Conservation (phyloP, 2,329 filamentous ascomycete genomes). For the Zalaria obscura region DNA sequence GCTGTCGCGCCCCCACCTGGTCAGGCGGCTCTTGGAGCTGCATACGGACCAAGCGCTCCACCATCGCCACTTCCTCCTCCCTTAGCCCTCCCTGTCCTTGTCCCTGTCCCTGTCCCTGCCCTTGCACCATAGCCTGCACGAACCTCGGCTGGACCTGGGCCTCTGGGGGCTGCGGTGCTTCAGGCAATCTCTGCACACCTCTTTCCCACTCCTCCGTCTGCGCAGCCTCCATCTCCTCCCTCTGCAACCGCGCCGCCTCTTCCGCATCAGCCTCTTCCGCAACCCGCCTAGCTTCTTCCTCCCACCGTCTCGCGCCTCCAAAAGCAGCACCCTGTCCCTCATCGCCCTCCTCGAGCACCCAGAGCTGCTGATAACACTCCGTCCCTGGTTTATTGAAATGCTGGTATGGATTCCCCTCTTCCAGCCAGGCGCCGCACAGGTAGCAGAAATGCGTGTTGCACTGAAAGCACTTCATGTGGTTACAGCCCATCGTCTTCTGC, state of each 20-base stretch:
- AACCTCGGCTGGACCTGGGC: constrained; percentile 8
- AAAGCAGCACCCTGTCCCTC: constrained; percentile 30
- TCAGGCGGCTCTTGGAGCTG: not conserved
- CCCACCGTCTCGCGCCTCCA: constrained; percentile 26
- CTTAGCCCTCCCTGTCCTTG: too few species aligned
- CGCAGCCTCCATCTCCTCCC: constrained; percentile 20
- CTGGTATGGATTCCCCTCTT: constrained; percentile 65
- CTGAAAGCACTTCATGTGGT: constrained; percentile 88
- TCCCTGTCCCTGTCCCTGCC: too few species aligned
- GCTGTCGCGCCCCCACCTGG: not conserved
- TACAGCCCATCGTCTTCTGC: constrained; percentile 88
- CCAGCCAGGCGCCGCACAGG: constrained; percentile 77
- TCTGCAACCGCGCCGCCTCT: constrained; percentile 17
- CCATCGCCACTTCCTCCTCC: too few species aligned
- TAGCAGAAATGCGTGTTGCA: constrained; percentile 94
- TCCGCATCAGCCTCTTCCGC: constrained; percentile 17
- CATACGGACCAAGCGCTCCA: not conserved
- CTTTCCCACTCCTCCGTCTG: constrained; percentile 19
- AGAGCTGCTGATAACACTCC: constrained; percentile 68
- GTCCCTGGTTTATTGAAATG: constrained; percentile 69
- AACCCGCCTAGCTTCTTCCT: constrained; percentile 24
- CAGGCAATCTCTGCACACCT: not conserved
- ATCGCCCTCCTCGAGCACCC: constrained; percentile 80
- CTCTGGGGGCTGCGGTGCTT: constrained; percentile 5
- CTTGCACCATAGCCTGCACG: not conserved